Base-by-base conservation (phyloP, 495 filamentous ascomycete genomes). In the Talaromyces liani region DNA sequence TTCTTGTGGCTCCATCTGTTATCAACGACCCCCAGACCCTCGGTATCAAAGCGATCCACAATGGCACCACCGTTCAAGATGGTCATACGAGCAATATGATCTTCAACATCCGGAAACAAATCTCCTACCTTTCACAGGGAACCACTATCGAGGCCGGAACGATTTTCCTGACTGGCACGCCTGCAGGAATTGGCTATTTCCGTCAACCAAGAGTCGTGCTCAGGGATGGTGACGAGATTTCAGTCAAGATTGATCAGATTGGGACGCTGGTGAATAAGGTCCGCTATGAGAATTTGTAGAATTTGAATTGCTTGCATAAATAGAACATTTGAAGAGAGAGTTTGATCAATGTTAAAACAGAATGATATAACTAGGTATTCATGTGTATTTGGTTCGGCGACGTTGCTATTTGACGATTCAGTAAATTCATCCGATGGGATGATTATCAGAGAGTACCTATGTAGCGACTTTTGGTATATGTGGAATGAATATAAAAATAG, bases 201-300 rank as follows among this genome's bases (percentile, higher is more conserved):
- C 76, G 76, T 53, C 73, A 80, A 58, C 73, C 74, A 2, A 74
- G 72, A 63, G 73, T 76, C 12, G 81, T 75, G 22, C 66, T 87
- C 58, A 75, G 77, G 63, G 71, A 85, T 64, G 82, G 78, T 0
- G 82, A 85, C 71, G 74, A 78, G 41, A 83, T 86, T 3, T 75
- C 77, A 58, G 80, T 87, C 4, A 61, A 78, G 59, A 78, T 84
- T 65, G 72, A 70, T 20, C 62, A 72, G 25, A 74, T 74, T 36
- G 72, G 72, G 58, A 73, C 68, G 20, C 60, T 74, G 20, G 58
- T 72, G 12, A 70, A 70, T 56, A 69, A 68, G 49, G 72, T 75
- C 10, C 64, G 66, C 1, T 72, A 73, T 61, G 71, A 74, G 57
- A 18, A 31, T 36, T 59, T 14, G 29, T 59, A 34, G 33, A 10